A percentile compares a stretch with the other conserved stretches of the same genome.
phyloP scores from a whole-genome alignment of 306 rosid genomes.

The Leucaena leucocephala region DNA sequence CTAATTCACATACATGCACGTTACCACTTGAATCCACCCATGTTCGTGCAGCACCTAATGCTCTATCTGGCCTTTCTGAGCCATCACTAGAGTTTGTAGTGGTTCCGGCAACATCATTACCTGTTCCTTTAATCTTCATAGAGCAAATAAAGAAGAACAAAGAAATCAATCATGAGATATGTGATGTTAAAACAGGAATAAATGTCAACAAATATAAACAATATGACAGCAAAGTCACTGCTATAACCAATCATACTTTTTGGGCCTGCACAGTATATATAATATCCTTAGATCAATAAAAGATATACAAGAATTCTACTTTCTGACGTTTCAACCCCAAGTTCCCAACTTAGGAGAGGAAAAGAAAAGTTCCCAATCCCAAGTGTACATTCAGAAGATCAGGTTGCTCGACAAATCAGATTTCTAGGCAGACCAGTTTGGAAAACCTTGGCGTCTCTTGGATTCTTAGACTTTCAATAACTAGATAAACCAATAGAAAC shows the following conservation, averaged over 20 bases:
- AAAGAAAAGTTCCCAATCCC: neutral
- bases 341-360: neutral
- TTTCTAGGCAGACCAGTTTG: neutral
- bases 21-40: slow-evolving; percentile 67
- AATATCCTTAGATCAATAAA: neutral
- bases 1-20: slow-evolving; percentile 54
- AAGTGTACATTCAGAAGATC: neutral
- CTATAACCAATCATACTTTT: slow-evolving; percentile 19
- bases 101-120: slow-evolving; percentile 55
- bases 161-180: slow-evolving; percentile 29
- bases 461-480: neutral
- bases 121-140: slow-evolving; percentile 69
- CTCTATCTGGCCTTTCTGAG: slow-evolving; percentile 55
- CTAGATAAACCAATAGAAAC: neutral
- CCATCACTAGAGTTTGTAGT: slow-evolving; percentile 56
- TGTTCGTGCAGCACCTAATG: slow-evolving; percentile 57
- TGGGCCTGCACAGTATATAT: slow-evolving; percentile 4
- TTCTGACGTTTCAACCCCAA: neutral
- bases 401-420: neutral
- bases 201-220: neutral
- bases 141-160: slow-evolving; percentile 29
- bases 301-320: neutral
- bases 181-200: neutral
- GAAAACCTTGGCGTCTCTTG: neutral
- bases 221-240: slow-evolving; percentile 8